Conservation (phyloP, 169 alveolate genomes). For the Ichthyophthirius multifiliis region DNA sequence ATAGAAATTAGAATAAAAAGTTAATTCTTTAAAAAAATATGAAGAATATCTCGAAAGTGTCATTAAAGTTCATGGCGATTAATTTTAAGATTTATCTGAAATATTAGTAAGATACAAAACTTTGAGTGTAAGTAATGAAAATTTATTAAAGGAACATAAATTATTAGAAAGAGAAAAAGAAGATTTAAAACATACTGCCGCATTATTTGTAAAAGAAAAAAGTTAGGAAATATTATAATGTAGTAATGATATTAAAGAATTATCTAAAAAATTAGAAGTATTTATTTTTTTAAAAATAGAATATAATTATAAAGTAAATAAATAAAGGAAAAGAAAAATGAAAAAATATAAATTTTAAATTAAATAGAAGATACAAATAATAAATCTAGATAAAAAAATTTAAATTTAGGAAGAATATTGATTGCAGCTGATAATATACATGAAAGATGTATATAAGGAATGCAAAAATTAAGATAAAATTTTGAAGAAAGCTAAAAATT, state of each 20-base stretch:
- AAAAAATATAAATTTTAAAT: constrained; percentile 44
- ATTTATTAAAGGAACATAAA: constrained; percentile 46
- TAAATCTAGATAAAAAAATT: constrained; percentile 30
- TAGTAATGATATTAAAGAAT: constrained; percentile 59
- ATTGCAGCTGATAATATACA: constrained; percentile 66
- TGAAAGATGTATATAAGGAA: constrained; percentile 37
- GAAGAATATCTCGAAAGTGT: constrained; percentile 63
- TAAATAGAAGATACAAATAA: constrained; percentile 43
- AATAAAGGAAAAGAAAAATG: constrained; percentile 45
- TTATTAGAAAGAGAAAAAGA: constrained; percentile 46
- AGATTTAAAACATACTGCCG: constrained; percentile 34
- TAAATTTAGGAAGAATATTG: constrained; percentile 54
- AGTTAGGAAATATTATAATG: constrained; percentile 40
- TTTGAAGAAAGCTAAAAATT: constrained; percentile 19
- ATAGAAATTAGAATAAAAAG: constrained; percentile 52
- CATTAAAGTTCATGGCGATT: constrained; percentile 61
- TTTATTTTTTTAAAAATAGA: no score
- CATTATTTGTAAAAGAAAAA: constrained; percentile 45
- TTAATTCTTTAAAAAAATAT: constrained; percentile 55
- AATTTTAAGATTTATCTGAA: constrained; percentile 60
- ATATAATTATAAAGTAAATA: no score
- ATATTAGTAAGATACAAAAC: constrained; percentile 60
- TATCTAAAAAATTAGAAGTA: constrained; percentile 41
- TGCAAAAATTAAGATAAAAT: constrained; percentile 15
- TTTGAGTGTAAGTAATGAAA: constrained; percentile 49